Conservation (phyloP, 2,329 filamentous ascomycete species). For the Cladophialophora chaetospira region DNA sequence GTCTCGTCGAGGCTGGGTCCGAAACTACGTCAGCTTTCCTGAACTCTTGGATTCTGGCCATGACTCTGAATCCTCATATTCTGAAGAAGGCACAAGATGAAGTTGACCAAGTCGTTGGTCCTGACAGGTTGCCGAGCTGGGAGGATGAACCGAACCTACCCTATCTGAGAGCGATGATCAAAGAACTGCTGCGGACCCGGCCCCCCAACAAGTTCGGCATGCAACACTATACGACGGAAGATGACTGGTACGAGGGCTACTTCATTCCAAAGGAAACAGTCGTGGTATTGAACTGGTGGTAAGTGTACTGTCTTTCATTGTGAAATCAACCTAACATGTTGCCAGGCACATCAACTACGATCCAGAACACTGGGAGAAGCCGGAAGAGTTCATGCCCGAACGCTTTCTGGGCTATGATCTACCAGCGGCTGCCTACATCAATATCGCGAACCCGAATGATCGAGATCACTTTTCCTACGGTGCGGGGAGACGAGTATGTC, state of each 20-base stretch:
- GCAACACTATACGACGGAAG: slow-evolving; percentile 31
- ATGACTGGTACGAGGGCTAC: slow-evolving; percentile 31
- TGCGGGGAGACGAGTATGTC: slow-evolving; percentile 38
- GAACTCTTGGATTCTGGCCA: slow-evolving; percentile 28
- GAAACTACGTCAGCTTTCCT: slow-evolving; percentile 33
- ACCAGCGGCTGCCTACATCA: slow-evolving; percentile 42
- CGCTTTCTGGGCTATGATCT: slow-evolving; percentile 25
- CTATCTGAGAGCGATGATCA: slow-evolving; percentile 52
- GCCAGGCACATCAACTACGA: slow-evolving; percentile 32
- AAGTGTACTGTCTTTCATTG: slow-evolving; percentile 34
- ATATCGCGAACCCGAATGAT: slow-evolving; percentile 35
- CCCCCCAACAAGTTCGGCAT: slow-evolving; percentile 49
- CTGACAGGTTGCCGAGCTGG: slow-evolving; percentile 50
- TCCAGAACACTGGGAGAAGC: slow-evolving; percentile 25
- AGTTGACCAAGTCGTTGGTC: slow-evolving; percentile 55
- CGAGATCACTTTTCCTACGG: slow-evolving; percentile 39
- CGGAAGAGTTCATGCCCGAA: slow-evolving; percentile 26
- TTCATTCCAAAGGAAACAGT: slow-evolving; percentile 33
- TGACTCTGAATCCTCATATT: slow-evolving; percentile 48
- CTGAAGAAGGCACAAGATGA: slow-evolving; percentile 50
- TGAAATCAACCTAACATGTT: not conserved
- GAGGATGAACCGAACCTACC: slow-evolving; percentile 54
- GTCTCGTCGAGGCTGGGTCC: slow-evolving; percentile 33
- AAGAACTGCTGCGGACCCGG: slow-evolving; percentile 38
- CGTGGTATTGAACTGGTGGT: slow-evolving; percentile 47